These are phyloP conservation scores for Septoria petroselini DNA, from an alignment of 2,329 filamentous ascomycete genomes.

Conservation along the genomic window DNA sequence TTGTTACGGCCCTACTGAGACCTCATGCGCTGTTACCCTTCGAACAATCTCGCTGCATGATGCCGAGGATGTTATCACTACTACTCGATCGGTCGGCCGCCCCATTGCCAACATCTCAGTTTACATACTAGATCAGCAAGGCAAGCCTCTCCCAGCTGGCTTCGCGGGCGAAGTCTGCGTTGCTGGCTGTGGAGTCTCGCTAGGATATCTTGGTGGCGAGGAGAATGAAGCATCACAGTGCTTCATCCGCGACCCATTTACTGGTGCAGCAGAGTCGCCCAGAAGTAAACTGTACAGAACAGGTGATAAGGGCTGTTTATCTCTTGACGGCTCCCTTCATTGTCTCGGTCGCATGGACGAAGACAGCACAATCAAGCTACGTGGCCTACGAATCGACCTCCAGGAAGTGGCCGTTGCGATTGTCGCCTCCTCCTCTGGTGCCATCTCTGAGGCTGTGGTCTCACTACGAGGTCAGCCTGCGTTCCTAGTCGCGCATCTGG, in stretches of 20 bases:
- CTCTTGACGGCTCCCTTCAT: slow-evolving; percentile 36
- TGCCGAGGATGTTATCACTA: too few species aligned
- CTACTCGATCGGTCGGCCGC: background rate
- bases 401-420: slow-evolving; percentile 45
- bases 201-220: slow-evolving; percentile 36
- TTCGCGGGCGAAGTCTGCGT: slow-evolving; percentile 45
- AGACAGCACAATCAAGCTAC: slow-evolving; percentile 49
- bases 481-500: slow-evolving; percentile 38
- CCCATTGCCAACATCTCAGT: slow-evolving; percentile 39
- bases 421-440: slow-evolving; percentile 21
- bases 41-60: background rate
- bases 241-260: background rate
- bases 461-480: slow-evolving; percentile 9
- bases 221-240: background rate
- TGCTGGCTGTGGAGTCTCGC: slow-evolving; percentile 38
- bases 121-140: slow-evolving; percentile 44
- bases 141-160: slow-evolving; percentile 42
- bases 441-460: slow-evolving; percentile 31
- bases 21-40: background rate
- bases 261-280: background rate
- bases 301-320: slow-evolving; percentile 41
- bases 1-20: slow-evolving; percentile 7
- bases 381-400: slow-evolving; percentile 48
- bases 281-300: slow-evolving; percentile 36
- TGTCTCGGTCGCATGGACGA: slow-evolving; percentile 42